Conservation (phyloP, 1,284 basidiomycete species). For the Pascua guehoae region DNA sequence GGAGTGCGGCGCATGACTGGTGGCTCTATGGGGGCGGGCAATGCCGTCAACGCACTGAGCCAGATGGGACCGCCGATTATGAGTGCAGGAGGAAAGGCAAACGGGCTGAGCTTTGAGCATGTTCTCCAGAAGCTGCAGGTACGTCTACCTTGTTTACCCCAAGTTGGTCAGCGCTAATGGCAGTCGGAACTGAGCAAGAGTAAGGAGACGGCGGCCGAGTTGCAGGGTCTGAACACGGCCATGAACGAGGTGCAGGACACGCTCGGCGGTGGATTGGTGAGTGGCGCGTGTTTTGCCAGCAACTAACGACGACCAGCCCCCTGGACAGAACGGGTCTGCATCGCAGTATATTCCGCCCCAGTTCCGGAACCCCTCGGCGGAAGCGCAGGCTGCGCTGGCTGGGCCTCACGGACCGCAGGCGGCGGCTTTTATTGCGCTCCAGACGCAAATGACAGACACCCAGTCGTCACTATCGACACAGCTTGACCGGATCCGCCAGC, state of each 20-base stretch:
- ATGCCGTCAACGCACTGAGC: conserved; percentile 16
- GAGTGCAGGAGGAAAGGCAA: conserved; percentile 45
- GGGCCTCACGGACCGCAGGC: conserved; percentile 45
- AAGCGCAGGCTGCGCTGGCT: conserved; percentile 44
- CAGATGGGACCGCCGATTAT: conserved; percentile 37
- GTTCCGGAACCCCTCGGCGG: conserved; percentile 41
- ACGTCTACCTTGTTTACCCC: conserved; percentile 9
- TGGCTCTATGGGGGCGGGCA: conserved; percentile 5
- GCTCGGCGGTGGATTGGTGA: conserved; percentile 73
- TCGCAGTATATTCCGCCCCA: conserved; percentile 43
- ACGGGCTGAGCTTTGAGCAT: conserved; percentile 52
- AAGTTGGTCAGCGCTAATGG: conserved; percentile 34
- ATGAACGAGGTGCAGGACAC: conserved; percentile 92
- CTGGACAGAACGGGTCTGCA: conserved; percentile 50
- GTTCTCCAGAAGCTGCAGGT: conserved; percentile 53
- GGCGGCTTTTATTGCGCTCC: conserved; percentile 60
- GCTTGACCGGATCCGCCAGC: conserved; percentile 75
- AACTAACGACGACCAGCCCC: conserved; percentile 41
- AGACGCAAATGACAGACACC: conserved; percentile 79
- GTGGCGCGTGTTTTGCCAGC: conserved; percentile 34
- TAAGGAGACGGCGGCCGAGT: conserved; percentile 85
- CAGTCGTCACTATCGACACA: conserved; percentile 74
- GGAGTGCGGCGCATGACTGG: conserved; percentile 12
- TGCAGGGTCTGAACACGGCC: conserved; percentile 71
- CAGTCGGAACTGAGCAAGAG: conserved; percentile 91